Evolutionary conservation across 2,329 filamentous ascomycete genomes (phyloP), one percentile per base, ranked within the genome.

Genomic region (Penicillium sclerotiorum): DNA sequence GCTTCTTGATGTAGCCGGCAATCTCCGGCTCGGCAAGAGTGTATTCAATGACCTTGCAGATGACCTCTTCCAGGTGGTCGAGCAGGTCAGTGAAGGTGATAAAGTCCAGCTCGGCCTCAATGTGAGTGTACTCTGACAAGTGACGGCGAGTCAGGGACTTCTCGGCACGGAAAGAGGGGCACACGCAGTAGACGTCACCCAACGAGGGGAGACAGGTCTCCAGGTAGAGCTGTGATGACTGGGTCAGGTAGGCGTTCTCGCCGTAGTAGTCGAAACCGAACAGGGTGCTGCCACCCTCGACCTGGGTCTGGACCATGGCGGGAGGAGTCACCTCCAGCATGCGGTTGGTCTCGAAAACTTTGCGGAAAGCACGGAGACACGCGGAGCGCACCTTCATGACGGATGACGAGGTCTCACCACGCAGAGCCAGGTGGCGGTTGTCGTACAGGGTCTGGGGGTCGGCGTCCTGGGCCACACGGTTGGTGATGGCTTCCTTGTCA

Each of bases 131-230:
- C 75, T 99, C 94, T 40, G 90, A 89, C 64, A 99, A 77, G 71
- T 99, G 94, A 66, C 94, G 89, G 55, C 94, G 88, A 42, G 94
- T 99, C 50, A 97, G 80, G 6, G 88, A 93, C 77, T 96, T 96
- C 75, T 99, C 94, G 12, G 94, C 94, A 55, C 94, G 92, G 86
- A 99, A 99, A 2, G 93, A 97, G 73, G 96, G 96, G 74, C 96
- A 92, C 65, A 99, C 93, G 70, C 93, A 97, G 82, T 95, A 99
- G 45, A 96, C 91, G 69, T 96, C 90, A 61, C 94, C 94, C 64
- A 97, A 81, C 44, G 88, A 90, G 9, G 93, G 90, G 25, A 99
- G 79, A 59, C 87, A 90, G 25, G 94, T 99, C 80, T 99, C 94
- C 51, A 99, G 88, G 75, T 99, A 99, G 46, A 99, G 84, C 75